Percentiles rank a stretch among this genome's conserved stretches.
Conservation (phyloP, 257 asterid species). For the Solanum bulbocastanum region DNA sequence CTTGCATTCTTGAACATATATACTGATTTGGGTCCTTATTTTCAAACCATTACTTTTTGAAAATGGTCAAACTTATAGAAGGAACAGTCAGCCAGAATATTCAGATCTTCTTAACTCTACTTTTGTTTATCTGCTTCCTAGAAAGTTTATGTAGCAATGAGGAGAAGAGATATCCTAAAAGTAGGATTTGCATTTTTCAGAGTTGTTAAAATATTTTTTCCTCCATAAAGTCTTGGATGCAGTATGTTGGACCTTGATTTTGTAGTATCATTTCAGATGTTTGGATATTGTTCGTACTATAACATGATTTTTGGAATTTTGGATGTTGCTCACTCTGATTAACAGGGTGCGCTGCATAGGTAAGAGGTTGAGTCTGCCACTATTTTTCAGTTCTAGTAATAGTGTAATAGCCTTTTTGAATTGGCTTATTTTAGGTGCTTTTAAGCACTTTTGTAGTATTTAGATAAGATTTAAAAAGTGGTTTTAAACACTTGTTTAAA, state of each 20-base stretch:
- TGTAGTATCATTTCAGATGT: neutral
- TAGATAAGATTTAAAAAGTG: neutral
- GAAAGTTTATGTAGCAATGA: neutral
- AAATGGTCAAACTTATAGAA: neutral
- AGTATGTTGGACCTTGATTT: neutral
- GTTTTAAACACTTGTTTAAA: neutral
- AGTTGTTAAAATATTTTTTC: neutral
- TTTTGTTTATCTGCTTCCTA: neutral
- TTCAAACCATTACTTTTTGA: neutral
- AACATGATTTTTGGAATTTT: neutral
- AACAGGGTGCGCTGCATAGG: neutral
- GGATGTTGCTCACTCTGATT: neutral
- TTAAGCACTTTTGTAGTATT: neutral
- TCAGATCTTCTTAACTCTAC: neutral
- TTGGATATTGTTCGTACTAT: neutral
- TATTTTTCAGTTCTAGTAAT: neutral
- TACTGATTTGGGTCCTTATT: neutral
- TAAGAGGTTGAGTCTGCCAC: neutral
- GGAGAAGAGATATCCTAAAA: neutral
- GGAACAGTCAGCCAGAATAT: neutral
- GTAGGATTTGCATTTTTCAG: neutral
- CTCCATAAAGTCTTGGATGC: neutral
- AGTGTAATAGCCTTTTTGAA: neutral
- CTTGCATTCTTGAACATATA: neutral
- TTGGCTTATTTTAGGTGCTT: neutral